Percentiles rank a stretch among this genome's conserved stretches.
These are phyloP conservation scores for Monilinia fructicola DNA, from an alignment of 2,329 filamentous ascomycete genomes.

Conservation along the genomic window DNA sequence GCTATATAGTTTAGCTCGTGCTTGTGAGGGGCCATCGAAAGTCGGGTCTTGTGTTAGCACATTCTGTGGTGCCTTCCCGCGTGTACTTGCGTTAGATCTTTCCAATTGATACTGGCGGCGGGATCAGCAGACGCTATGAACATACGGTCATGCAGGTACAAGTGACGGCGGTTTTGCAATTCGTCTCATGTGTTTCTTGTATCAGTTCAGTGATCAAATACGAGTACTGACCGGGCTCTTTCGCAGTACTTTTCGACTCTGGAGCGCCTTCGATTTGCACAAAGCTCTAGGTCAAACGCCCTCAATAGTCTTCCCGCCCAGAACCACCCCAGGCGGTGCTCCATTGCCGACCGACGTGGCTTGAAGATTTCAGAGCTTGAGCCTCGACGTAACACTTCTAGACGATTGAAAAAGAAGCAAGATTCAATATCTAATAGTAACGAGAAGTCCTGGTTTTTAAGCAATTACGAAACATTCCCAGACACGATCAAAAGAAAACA, in stretches of 20 bases:
- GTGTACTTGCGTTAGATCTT: not conserved
- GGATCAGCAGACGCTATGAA: slow-evolving; percentile 26
- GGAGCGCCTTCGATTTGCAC: slow-evolving; percentile 67
- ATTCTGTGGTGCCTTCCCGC: slow-evolving; percentile 15
- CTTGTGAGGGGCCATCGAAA: slow-evolving; percentile 7
- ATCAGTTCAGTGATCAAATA: slow-evolving; percentile 12
- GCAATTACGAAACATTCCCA: slow-evolving; percentile 52
- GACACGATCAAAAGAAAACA: slow-evolving; percentile 70
- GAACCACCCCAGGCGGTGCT: slow-evolving; percentile 30
- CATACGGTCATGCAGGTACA: slow-evolving; percentile 21
- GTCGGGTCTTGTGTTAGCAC: slow-evolving; percentile 16
- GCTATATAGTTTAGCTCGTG: slow-evolving; percentile 20
- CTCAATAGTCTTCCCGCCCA: slow-evolving; percentile 38
- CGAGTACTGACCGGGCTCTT: slow-evolving; percentile 20
- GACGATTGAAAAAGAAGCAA: slow-evolving; percentile 36
- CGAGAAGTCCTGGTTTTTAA: slow-evolving; percentile 66
- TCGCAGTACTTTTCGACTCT: slow-evolving; percentile 70
- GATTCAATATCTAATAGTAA: slow-evolving; percentile 44
- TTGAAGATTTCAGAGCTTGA: slow-evolving; percentile 34
- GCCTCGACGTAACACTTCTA: slow-evolving; percentile 32
- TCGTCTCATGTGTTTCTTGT: slow-evolving; percentile 16
- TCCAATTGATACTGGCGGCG: slow-evolving; percentile 22
- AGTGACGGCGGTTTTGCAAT: slow-evolving; percentile 12
- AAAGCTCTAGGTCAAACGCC: slow-evolving; percentile 45
- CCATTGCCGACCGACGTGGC: slow-evolving; percentile 37